These are phyloP conservation scores for Dillenia suffruticosa DNA, from an alignment of 164 flowering plant species.

Conservation along the genomic window DNA sequence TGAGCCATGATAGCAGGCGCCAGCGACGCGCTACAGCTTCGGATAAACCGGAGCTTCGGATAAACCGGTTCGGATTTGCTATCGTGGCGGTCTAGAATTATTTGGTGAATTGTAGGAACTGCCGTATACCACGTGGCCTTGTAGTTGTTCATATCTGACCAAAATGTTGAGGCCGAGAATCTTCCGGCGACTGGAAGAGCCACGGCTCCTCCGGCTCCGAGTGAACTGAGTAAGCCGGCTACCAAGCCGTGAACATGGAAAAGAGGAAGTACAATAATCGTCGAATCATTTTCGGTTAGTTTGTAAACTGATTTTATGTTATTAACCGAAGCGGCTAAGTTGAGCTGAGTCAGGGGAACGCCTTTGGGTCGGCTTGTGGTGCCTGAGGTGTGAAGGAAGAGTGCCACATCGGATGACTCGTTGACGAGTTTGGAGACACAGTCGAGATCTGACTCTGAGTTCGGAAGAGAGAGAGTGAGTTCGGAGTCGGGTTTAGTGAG, in stretches of 20 bases:
- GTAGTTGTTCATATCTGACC: slow-evolving; percentile 68
- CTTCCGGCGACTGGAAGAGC: slow-evolving; percentile 82
- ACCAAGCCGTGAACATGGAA: slow-evolving; percentile 92
- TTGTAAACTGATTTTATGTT: slow-evolving; percentile 74
- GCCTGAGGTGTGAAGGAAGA: slow-evolving; percentile 96
- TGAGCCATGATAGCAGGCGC: slow-evolving; percentile 62
- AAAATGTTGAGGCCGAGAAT: slow-evolving; percentile 89
- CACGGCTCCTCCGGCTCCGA: slow-evolving; percentile 73
- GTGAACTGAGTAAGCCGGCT: slow-evolving; percentile 66
- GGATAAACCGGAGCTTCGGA: slow-evolving; percentile 80
- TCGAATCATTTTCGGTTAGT: slow-evolving; percentile 71
- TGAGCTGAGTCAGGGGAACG: slow-evolving; percentile 79
- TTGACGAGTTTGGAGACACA: slow-evolving; percentile 31
- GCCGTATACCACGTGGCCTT: slow-evolving; percentile 95
- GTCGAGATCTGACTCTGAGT: slow-evolving; percentile 15
- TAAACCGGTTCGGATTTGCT: slow-evolving; percentile 53
- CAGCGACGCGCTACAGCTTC: slow-evolving; percentile 87
- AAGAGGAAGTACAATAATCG: slow-evolving; percentile 83
- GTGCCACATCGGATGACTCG: slow-evolving; percentile 69
- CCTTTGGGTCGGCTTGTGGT: slow-evolving; percentile 98
- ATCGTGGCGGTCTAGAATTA: slow-evolving; percentile 74
- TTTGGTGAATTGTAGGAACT: slow-evolving; percentile 95
- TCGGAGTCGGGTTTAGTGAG: slow-evolving; percentile 23
- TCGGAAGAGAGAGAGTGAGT: slow-evolving; percentile 23
- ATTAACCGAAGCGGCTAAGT: slow-evolving; percentile 59